phyloP scores from a whole-genome alignment of 2,329 filamentous ascomycete species.

The Phialophora macrospora region DNA sequence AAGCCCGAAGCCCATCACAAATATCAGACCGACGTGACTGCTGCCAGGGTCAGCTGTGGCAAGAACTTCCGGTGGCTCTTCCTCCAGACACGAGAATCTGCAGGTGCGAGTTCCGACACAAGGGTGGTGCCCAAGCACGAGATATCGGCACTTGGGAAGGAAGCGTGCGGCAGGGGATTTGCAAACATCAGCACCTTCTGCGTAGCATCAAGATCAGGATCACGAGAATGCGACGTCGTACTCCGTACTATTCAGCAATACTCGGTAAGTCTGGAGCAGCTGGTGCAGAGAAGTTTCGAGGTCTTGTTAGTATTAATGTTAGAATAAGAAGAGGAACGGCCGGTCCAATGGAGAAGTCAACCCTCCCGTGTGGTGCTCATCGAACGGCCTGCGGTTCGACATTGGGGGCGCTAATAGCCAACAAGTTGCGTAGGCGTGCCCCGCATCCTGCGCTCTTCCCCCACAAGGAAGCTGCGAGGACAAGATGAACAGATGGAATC shows the following conservation, averaged over 20 bases:
- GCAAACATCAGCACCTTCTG: conserved; percentile 2
- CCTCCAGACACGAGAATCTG: background rate
- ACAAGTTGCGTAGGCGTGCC: conserved; percentile 4
- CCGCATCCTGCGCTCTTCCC: conserved; percentile 14
- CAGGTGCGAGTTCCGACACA: background rate
- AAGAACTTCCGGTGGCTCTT: background rate
- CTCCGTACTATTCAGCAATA: background rate
- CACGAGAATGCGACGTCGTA: conserved; percentile 11
- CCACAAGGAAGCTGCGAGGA: conserved; percentile 17
- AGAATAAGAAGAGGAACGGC: background rate
- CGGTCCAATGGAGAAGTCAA: conserved; percentile 1
- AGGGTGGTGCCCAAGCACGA: background rate
- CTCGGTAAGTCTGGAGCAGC: background rate
- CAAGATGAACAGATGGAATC: background rate
- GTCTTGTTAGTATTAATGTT: background rate
- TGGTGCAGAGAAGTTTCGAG: background rate
- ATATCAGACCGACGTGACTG: background rate
- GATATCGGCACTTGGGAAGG: conserved; percentile 12
- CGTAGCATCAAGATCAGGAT: conserved; percentile 9
- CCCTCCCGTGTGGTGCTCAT: background rate
- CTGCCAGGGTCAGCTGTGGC: background rate
- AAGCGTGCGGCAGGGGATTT: background rate
- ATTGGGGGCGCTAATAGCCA: conserved; percentile 1
- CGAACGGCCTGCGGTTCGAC: background rate
- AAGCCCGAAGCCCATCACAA: background rate